These are phyloP conservation scores for Penicillium silybi DNA, from an alignment of 495 filamentous ascomycete genomes.

Conservation along the genomic window DNA sequence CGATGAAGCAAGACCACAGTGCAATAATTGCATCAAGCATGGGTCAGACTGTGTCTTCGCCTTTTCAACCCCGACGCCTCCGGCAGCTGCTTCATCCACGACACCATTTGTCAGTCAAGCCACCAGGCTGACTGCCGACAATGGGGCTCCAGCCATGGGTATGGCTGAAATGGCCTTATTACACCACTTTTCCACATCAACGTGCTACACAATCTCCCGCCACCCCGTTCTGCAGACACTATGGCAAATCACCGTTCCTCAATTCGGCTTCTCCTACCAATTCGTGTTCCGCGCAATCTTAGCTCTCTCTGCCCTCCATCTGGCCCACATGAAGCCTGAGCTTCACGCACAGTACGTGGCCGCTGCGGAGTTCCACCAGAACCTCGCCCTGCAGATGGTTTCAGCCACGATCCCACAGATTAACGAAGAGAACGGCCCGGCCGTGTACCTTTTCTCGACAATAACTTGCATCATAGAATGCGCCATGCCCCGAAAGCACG, in stretches of 20 bases:
- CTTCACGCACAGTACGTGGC: slow-evolving; percentile 28
- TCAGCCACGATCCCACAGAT: slow-evolving; percentile 28
- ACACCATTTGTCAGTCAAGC: neutral
- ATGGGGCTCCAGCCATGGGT: neutral
- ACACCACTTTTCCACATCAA: slow-evolving; percentile 16
- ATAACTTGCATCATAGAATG: slow-evolving; percentile 35
- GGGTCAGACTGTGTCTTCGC: slow-evolving; percentile 1
- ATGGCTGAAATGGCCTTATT: slow-evolving; percentile 11
- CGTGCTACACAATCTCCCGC: slow-evolving; percentile 10
- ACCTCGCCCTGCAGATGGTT: slow-evolving; percentile 33
- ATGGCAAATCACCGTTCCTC: neutral
- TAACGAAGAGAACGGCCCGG: slow-evolving; percentile 29
- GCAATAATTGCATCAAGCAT: slow-evolving; percentile 9
- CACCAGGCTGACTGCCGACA: neutral
- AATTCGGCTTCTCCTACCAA: slow-evolving; percentile 27
- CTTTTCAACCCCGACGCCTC: neutral
- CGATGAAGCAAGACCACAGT: slow-evolving; percentile 11
- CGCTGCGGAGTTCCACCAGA: slow-evolving; percentile 37
- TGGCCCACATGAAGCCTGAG: slow-evolving; percentile 29
- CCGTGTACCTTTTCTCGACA: slow-evolving; percentile 37
- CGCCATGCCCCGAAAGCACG: slow-evolving; percentile 27
- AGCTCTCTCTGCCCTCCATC: slow-evolving; percentile 29
- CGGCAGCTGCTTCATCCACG: no score
- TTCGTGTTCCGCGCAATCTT: slow-evolving; percentile 45
- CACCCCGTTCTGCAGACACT: slow-evolving; percentile 1